Evolutionary conservation across 768 basidiomycete species (phyloP).

Genomic region (Collybiopsis confluens): DNA sequence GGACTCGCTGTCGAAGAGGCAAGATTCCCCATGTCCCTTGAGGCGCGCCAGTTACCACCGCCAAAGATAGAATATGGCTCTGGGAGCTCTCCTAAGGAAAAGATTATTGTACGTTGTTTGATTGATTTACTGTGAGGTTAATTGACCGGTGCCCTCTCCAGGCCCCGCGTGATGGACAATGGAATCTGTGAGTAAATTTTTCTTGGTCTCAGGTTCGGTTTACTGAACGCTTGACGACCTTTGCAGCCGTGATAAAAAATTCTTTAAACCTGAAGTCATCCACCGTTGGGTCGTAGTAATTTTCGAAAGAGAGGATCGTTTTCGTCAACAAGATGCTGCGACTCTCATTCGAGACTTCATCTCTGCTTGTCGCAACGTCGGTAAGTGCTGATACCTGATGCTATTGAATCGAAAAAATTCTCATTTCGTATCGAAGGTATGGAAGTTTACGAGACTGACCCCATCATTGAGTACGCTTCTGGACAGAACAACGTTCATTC

Average conservation of each 20-base stretch:
- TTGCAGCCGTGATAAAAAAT: conserved; percentile 45
- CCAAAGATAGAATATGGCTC: conserved; percentile 49
- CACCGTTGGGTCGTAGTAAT: conserved; percentile 44
- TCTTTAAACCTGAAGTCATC: conserved; percentile 37
- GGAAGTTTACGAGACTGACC: neutral
- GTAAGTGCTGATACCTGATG: neutral
- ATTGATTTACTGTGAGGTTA: neutral
- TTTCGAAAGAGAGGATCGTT: conserved; percentile 47
- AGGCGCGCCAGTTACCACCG: conserved; percentile 41
- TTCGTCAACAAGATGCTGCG: conserved; percentile 28
- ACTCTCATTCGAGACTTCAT: conserved; percentile 37
- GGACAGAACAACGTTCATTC: neutral
- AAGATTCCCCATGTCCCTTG: conserved; percentile 27
- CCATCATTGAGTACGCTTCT: neutral
- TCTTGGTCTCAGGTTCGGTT: neutral
- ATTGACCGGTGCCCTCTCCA: conserved; percentile 13
- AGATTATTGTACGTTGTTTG: conserved; percentile 35
- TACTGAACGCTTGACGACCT: neutral
- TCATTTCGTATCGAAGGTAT: neutral
- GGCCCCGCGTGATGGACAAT: conserved; percentile 40
- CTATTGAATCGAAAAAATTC: neutral
- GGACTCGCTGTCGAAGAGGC: conserved; percentile 33
- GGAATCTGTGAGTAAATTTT: conserved; percentile 43
- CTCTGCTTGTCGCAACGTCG: conserved; percentile 20
- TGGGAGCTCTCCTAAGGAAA: conserved; percentile 31